Evolutionary conservation across 495 filamentous ascomycete genomes (phyloP).

Genomic region (Trichoderma erinaceum): DNA sequence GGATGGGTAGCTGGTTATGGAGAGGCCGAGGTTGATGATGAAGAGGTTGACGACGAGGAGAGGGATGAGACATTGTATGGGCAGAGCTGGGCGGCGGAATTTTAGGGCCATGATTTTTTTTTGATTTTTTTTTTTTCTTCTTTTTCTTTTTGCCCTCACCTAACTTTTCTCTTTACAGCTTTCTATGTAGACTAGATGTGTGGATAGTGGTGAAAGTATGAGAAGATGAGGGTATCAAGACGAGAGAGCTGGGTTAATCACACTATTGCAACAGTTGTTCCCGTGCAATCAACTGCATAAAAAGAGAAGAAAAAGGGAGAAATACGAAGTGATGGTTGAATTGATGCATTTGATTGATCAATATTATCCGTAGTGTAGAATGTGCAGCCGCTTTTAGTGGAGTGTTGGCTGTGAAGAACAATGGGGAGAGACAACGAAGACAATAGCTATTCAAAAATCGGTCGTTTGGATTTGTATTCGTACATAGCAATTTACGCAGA

Average conservation of each 20-base stretch:
- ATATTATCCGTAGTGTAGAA: background rate
- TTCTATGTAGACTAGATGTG: background rate
- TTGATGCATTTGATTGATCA: background rate
- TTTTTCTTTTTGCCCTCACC: background rate
- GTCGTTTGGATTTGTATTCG: too few species aligned
- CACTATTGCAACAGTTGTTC: background rate
- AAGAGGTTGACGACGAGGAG: background rate
- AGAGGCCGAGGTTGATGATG: constrained; percentile 8
- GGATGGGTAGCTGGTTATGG: background rate
- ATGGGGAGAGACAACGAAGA: too few species aligned
- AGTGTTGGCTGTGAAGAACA: too few species aligned
- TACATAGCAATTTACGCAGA: too few species aligned
- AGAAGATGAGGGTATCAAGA: background rate
- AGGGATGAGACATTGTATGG: background rate
- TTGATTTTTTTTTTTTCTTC: background rate
- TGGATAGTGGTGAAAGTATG: background rate
- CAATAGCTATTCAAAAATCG: too few species aligned
- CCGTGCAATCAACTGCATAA: background rate
- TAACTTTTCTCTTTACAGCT: background rate
- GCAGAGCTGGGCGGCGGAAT: background rate
- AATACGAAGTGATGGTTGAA: background rate
- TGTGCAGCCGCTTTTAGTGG: too few species aligned
- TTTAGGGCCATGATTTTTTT: background rate
- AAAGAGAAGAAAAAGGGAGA: background rate
- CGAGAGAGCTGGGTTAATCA: background rate